Evolutionary conservation across 106 monocot species (phyloP).

Genomic region (Phalaenopsis equestris): DNA sequence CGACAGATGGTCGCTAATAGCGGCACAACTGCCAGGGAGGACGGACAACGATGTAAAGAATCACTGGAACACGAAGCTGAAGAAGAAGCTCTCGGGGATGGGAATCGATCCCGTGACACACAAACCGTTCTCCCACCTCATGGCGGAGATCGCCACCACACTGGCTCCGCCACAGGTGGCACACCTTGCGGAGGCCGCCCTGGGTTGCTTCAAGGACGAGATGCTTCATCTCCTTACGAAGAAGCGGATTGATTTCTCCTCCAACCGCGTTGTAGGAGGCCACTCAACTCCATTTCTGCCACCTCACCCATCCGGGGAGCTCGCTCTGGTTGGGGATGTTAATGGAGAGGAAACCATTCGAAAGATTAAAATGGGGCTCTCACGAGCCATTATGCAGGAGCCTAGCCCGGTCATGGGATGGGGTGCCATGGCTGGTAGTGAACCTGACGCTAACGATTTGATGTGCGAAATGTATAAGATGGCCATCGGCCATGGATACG

Average conservation of each 20-base stretch:
- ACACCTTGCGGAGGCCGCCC: constrained; percentile 89
- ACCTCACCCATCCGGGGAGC: neutral
- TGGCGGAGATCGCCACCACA: constrained; percentile 94
- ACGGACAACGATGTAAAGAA: constrained; percentile 99
- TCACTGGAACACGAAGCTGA: constrained; percentile 99
- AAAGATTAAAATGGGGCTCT: constrained; percentile 40
- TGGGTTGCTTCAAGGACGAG: constrained; percentile 99
- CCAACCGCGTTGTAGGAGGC: neutral
- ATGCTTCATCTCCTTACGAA: constrained; percentile 93
- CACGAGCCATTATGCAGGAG: constrained; percentile 43
- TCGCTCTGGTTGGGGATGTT: no score
- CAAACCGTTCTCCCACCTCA: constrained; percentile 96
- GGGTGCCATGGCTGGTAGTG: constrained; percentile 7
- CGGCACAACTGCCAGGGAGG: constrained; percentile 75
- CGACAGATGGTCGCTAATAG: constrained; percentile 86
- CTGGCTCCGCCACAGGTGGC: constrained; percentile 81
- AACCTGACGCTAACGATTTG: constrained; percentile 5
- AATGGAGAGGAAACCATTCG: constrained; percentile 28
- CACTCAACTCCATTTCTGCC: neutral
- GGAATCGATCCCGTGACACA: constrained; percentile 97
- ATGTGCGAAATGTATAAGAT: constrained; percentile 11
- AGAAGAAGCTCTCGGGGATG: constrained; percentile 93
- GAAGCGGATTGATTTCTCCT: constrained; percentile 41
- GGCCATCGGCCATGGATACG: constrained; percentile 3
- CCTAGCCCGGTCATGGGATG: constrained; percentile 13